phyloP scores from a whole-genome alignment of 805 yeast species.

The Dipodascus albidus region DNA sequence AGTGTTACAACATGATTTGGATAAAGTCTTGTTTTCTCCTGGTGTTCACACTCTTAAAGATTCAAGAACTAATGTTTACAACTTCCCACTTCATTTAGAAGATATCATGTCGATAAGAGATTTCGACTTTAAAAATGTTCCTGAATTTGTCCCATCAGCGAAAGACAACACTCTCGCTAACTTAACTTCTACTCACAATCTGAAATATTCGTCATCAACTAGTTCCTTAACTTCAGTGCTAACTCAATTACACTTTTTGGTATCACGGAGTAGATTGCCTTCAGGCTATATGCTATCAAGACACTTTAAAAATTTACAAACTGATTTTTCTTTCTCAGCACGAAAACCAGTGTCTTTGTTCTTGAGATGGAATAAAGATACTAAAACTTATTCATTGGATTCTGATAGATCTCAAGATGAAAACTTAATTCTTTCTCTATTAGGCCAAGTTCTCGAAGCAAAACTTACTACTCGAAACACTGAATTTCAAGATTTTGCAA shows the following conservation, averaged over 20 bases:
- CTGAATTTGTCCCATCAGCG: slow-evolving; percentile 54
- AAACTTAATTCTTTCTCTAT: slow-evolving; percentile 54
- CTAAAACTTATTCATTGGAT: slow-evolving; percentile 49
- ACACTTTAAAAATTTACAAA: slow-evolving; percentile 24
- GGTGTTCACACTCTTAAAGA: slow-evolving; percentile 71
- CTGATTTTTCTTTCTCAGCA: slow-evolving; percentile 34
- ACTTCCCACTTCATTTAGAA: slow-evolving; percentile 52
- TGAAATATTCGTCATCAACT: slow-evolving; percentile 62
- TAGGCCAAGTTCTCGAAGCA: slow-evolving; percentile 75
- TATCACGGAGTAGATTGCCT: slow-evolving; percentile 52
- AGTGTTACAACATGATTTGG: slow-evolving; percentile 49
- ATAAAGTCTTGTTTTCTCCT: slow-evolving; percentile 67
- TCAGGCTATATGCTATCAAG: slow-evolving; percentile 34
- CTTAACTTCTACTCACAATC: slow-evolving; percentile 31
- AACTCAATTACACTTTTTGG: slow-evolving; percentile 59
- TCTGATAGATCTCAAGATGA: slow-evolving; percentile 55
- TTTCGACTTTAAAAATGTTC: slow-evolving; percentile 48
- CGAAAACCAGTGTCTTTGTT: slow-evolving; percentile 45
- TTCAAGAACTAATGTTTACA: slow-evolving; percentile 61
- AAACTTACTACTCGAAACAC: slow-evolving; percentile 50
- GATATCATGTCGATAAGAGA: slow-evolving; percentile 51
- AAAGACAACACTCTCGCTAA: slow-evolving; percentile 43
- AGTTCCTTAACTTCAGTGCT: slow-evolving; percentile 75
- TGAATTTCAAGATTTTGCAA: slow-evolving; percentile 31
- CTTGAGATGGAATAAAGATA: slow-evolving; percentile 34